Base-by-base conservation (phyloP, 202 grass and related monocot genomes). In the Zizania palustris region DNA sequence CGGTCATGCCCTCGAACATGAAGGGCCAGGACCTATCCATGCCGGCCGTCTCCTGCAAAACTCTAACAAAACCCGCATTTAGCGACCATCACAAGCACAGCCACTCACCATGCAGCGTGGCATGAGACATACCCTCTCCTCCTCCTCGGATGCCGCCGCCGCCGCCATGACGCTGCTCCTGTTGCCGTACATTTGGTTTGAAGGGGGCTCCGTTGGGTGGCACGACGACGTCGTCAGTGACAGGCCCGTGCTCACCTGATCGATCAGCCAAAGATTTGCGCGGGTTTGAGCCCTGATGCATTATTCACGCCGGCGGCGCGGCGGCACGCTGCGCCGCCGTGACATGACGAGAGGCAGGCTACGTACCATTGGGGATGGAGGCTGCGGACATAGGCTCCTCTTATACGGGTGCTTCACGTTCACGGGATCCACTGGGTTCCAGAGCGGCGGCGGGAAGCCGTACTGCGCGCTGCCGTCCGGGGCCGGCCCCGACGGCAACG, bases 131-230 rank as follows among this genome's bases (percentile, higher is more conserved):
- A 97, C 95, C 89, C 38, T 92, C 46, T 85, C 82, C 5, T 90
- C 82, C 28, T 28, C 28, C 19, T 82, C 82, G 40, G 74, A 21
- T 3, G 70, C 78, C 41, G 63, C 41, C 41, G 74, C 67, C 43
- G 83, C 50, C 15, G 75, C 82, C 3, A 48, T 21, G 28, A 2
- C 73, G 72, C 67, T 93, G 46, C 81, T 79, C 37, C 41, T 84
- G 7, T 56, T 28, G 0, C 79, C 68, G 73, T 88, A 69, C 69
- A 87, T 97, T 97, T 97, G 95, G 95, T 94, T 97, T 97, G 95
- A 94, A 97, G 95, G 95, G 91, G 80, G 91, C 95, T 97, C 94
- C 80, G 44, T 41, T 81, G 43, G 60, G 72, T 85, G 86, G 80
- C 72, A 76, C 64, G 60, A 67, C 49, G 80, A 61, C 65, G 76